Evolutionary conservation across 306 rosid genomes (phyloP).

Genomic region (Fagus crenata): DNA sequence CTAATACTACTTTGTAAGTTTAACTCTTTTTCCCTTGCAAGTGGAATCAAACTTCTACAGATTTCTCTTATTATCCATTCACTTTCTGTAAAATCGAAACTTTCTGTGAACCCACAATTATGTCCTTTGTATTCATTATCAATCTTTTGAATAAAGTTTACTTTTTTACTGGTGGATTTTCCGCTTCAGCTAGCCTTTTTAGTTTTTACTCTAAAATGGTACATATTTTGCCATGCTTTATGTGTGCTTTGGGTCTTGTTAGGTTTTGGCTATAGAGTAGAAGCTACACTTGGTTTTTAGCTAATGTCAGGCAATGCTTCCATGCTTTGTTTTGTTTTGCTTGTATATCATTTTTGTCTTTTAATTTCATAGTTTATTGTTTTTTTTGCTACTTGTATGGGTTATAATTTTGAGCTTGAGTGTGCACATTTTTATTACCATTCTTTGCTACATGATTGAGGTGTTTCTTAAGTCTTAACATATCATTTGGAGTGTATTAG

Average conservation of each 20-base stretch:
- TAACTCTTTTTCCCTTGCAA: background rate
- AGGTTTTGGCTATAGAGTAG: background rate
- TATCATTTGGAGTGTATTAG: conserved; percentile 2
- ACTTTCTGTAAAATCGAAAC: background rate
- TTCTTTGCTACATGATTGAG: background rate
- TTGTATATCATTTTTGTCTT: no score
- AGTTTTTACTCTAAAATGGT: background rate
- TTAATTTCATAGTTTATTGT: background rate
- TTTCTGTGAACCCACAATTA: background rate
- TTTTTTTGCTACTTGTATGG: background rate
- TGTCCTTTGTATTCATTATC: background rate
- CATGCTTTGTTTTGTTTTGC: no score
- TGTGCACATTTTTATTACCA: background rate
- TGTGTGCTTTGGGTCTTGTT: background rate
- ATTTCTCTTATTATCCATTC: background rate
- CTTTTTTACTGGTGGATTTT: background rate
- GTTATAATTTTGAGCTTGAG: background rate
- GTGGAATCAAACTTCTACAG: no score
- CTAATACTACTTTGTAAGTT: background rate
- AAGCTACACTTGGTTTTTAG: background rate
- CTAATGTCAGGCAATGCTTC: background rate
- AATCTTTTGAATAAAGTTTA: background rate
- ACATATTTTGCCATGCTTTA: background rate
- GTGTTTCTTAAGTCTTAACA: background rate
- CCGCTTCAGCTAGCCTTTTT: background rate